Percentiles rank a stretch among this genome's conserved stretches.
Conservation (phyloP, 768 basidiomycete genomes). For the Calocybe gangraenosa region DNA sequence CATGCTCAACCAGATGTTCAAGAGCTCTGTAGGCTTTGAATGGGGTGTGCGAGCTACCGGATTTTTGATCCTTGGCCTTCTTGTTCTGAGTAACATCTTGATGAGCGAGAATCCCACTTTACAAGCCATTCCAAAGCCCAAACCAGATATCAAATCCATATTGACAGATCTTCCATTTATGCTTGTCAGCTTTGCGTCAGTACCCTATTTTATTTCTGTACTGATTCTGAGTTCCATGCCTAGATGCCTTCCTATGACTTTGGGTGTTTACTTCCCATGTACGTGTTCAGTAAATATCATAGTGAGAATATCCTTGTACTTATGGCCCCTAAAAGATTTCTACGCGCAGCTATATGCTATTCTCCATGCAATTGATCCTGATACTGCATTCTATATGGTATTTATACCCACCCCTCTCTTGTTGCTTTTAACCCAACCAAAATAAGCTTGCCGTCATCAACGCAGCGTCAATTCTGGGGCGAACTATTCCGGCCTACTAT, state of each 20-base stretch:
- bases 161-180: constrained; percentile 5
- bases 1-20: constrained; percentile 29
- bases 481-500: neutral
- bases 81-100: constrained; percentile 23
- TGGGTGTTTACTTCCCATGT: constrained; percentile 3
- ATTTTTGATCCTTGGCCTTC: constrained; percentile 23
- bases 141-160: neutral
- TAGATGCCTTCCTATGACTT: neutral
- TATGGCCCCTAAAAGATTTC: neutral
- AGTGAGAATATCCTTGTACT: neutral
- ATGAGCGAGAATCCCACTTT: constrained; percentile 9
- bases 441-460: constrained; percentile 8
- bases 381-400: constrained; percentile 8
- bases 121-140: neutral
- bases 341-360: constrained; percentile 7
- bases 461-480: constrained; percentile 2
- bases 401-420: no score
- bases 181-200: neutral
- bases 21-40: constrained; percentile 23
- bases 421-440: no score
- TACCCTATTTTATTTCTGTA: neutral
- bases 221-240: neutral
- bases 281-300: neutral
- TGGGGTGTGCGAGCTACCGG: constrained; percentile 22
- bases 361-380: constrained; percentile 1